A percentile compares a stretch with the other conserved stretches of the same genome.
Evolutionary conservation across 169 alveolate species (phyloP).

Genomic region (Cryptosporidium meleagridis): DNA sequence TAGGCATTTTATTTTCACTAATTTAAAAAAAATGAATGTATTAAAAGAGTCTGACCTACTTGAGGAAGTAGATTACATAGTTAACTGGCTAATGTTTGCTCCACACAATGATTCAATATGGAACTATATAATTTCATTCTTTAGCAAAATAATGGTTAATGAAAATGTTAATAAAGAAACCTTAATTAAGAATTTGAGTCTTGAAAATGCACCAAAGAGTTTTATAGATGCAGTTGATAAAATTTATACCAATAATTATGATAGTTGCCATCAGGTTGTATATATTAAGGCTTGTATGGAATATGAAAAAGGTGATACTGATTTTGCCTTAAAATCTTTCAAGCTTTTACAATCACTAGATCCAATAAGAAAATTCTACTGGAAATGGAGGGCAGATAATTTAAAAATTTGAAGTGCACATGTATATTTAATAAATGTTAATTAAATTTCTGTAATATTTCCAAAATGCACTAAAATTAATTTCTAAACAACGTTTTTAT

Average conservation of each 20-base stretch:
- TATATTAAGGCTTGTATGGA: slow-evolving; percentile 62
- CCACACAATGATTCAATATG: slow-evolving; percentile 64
- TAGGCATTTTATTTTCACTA: slow-evolving; percentile 22
- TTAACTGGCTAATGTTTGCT: slow-evolving; percentile 35
- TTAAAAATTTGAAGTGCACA: background rate
- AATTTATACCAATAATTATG: background rate
- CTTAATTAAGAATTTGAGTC: background rate
- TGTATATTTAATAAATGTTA: background rate
- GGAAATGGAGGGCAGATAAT: slow-evolving; percentile 55
- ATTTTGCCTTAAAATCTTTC: background rate
- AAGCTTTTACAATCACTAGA: slow-evolving; percentile 4
- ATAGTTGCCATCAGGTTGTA: slow-evolving; percentile 37
- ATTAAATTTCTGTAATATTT: background rate
- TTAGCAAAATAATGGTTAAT: slow-evolving; percentile 31
- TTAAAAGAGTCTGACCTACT: slow-evolving; percentile 10
- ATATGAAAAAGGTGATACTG: slow-evolving; percentile 25
- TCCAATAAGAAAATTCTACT: slow-evolving; percentile 38
- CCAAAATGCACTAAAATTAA: background rate
- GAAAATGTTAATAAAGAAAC: background rate
- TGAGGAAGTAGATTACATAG: slow-evolving; percentile 35
- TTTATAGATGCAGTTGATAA: slow-evolving; percentile 14
- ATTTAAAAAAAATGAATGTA: background rate
- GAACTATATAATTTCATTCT: slow-evolving; percentile 49
- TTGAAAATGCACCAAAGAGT: slow-evolving; percentile 9
- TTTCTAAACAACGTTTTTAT: slow-evolving; percentile 10